Evolutionary conservation across 768 basidiomycete species (phyloP).

Genomic region (Podaxis mareebaensis): DNA sequence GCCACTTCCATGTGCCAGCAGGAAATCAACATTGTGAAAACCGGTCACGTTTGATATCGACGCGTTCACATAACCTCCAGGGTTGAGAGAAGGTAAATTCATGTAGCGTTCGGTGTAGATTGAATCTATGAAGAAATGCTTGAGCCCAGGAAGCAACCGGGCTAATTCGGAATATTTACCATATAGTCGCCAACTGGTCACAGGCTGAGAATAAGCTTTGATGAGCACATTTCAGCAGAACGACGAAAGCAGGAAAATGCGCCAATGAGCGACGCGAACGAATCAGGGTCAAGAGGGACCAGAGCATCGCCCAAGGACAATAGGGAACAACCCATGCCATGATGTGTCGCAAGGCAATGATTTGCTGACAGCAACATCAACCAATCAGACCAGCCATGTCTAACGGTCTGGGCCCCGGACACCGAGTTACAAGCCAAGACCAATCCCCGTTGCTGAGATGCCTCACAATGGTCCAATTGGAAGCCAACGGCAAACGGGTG

Average conservation of each 20-base stretch:
- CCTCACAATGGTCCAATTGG: conserved; percentile 4
- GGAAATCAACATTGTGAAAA: conserved; percentile 77
- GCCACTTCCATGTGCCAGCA: conserved; percentile 90
- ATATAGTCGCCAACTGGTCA: conserved; percentile 84
- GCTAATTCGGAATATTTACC: conserved; percentile 42
- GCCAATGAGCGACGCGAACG: neutral
- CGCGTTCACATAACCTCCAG: conserved; percentile 85
- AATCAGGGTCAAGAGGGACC: neutral
- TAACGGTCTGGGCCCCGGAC: conserved; percentile 10
- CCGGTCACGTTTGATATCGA: conserved; percentile 87
- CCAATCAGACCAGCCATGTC: conserved; percentile 7
- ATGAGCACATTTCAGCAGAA: neutral
- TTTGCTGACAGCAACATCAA: neutral
- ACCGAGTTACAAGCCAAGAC: conserved; percentile 9
- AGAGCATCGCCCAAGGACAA: neutral
- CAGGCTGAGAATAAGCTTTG: conserved; percentile 51
- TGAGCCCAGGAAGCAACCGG: neutral
- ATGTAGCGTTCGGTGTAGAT: conserved; percentile 99
- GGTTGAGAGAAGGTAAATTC: conserved; percentile 78
- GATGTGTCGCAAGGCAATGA: neutral
- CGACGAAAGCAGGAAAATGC: neutral
- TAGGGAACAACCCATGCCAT: too few relatives aligned
- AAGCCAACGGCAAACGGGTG: neutral
- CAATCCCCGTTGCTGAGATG: neutral
- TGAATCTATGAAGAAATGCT: conserved; percentile 55